Conservation (phyloP, 2,329 filamentous ascomycete genomes). For the Didymella segeticola region DNA sequence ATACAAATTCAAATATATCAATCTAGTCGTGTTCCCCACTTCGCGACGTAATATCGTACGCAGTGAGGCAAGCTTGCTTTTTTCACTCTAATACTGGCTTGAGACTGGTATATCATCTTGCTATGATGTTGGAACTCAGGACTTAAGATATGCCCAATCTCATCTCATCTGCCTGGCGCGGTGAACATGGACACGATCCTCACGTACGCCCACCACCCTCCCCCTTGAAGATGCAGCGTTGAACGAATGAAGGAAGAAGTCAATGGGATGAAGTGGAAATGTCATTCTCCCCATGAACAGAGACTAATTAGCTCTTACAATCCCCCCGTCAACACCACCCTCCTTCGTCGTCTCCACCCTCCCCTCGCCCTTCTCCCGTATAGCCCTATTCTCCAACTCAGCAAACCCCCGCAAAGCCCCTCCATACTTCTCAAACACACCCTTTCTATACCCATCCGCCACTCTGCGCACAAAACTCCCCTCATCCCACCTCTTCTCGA, state of each 20-base stretch:
- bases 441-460: constrained; percentile 78
- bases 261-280: too few relatives aligned
- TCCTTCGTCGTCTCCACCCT: not conserved
- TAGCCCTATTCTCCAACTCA: constrained; percentile 72
- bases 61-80: too few relatives aligned
- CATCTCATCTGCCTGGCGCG: constrained; percentile 68
- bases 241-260: too few relatives aligned
- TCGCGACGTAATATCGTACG: constrained; percentile 17
- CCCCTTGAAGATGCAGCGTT: too few relatives aligned
- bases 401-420: constrained; percentile 77
- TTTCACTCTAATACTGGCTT: not conserved
- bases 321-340: not conserved
- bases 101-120: too few relatives aligned
- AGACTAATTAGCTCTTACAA: not conserved
- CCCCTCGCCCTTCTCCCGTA: constrained; percentile 53
- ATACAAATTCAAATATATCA: constrained; percentile 20
- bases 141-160: too few relatives aligned
- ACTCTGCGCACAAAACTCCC: constrained; percentile 82
- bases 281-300: too few relatives aligned
- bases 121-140: too few relatives aligned
- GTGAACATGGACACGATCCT: constrained; percentile 76
- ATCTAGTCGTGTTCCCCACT: not conserved
- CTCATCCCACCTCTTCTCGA: constrained; percentile 85
- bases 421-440: constrained; percentile 79
- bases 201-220: constrained; percentile 56